phyloP scores from a whole-genome alignment of 768 basidiomycete species.

The Dacryopinax primogenitus region DNA sequence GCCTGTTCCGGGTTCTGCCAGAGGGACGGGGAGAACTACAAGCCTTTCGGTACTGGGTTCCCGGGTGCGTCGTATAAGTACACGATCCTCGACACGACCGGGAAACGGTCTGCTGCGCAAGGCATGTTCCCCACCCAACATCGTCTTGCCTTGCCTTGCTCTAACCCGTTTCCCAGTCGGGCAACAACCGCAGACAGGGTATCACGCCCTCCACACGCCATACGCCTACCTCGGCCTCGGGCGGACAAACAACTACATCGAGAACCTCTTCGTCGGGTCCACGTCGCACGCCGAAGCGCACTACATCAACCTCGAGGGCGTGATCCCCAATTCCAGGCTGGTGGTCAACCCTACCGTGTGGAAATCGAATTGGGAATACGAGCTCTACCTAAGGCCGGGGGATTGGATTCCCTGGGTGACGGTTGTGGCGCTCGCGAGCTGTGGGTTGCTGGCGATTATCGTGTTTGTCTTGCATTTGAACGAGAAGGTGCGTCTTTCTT shows the following conservation, averaged over 20 bases:
- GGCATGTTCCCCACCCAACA: constrained; percentile 32
- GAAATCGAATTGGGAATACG: constrained; percentile 59
- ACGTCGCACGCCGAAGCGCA: constrained; percentile 60
- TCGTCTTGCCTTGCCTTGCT: constrained; percentile 9
- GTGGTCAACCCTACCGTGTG: constrained; percentile 69
- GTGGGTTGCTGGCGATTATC: constrained; percentile 59
- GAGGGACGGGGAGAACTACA: constrained; percentile 49
- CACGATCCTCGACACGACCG: constrained; percentile 84
- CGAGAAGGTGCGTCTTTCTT: constrained; percentile 61
- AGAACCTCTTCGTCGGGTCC: constrained; percentile 92
- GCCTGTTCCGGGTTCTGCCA: constrained; percentile 75
- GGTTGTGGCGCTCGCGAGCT: constrained; percentile 65
- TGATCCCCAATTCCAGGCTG: constrained; percentile 93
- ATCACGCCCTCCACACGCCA: constrained; percentile 79
- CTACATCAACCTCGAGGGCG: constrained; percentile 87
- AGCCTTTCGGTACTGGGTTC: constrained; percentile 92
- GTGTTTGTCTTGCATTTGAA: constrained; percentile 79
- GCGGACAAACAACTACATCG: constrained; percentile 97
- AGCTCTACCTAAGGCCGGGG: constrained; percentile 84
- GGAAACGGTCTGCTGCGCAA: constrained; percentile 79
- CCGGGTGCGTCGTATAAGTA: constrained; percentile 95
- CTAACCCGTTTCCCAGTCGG: constrained; percentile 42
- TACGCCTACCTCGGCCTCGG: constrained; percentile 95
- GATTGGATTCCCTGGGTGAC: constrained; percentile 98
- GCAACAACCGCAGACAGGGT: constrained; percentile 85